Conservation (phyloP, 257 asterid species). For the Nicotiana otophora region DNA sequence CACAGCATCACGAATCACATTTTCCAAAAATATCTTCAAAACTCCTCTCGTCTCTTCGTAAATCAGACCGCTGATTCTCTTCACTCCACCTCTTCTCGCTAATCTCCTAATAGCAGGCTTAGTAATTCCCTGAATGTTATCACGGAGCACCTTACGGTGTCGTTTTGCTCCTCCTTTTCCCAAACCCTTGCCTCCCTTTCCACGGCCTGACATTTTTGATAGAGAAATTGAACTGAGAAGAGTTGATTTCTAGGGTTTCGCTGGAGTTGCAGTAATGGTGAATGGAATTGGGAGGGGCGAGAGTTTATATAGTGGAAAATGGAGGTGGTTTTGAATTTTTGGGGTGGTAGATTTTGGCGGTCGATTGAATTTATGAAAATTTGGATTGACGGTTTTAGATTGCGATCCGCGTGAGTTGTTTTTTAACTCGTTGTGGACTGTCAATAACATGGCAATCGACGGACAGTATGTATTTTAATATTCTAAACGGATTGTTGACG, state of each 20-base stretch:
- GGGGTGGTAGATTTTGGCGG: background rate
- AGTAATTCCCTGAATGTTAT: constrained; percentile 32
- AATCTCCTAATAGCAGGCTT: constrained; percentile 25
- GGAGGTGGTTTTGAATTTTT: background rate
- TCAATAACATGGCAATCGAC: background rate
- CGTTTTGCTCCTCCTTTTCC: constrained; percentile 33
- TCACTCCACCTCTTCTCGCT: constrained; percentile 31
- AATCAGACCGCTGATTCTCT: constrained; percentile 26
- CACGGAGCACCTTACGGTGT: constrained; percentile 24
- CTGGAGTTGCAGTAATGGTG: background rate
- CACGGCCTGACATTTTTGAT: constrained; percentile 27
- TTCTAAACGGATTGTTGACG: background rate
- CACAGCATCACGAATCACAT: constrained; percentile 32
- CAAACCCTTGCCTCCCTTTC: constrained; percentile 33
- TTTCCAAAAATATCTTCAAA: constrained; percentile 26
- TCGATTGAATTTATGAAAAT: background rate
- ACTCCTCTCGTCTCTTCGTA: constrained; percentile 26
- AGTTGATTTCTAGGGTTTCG: background rate
- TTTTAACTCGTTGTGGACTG: background rate
- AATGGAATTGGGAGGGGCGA: background rate
- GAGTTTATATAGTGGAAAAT: background rate
- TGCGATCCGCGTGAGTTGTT: background rate
- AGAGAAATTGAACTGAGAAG: background rate
- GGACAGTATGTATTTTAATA: background rate
- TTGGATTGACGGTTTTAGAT: background rate